These are phyloP conservation scores for Suillus subluteus DNA, from an alignment of 768 basidiomycete species.

Conservation along the genomic window DNA sequence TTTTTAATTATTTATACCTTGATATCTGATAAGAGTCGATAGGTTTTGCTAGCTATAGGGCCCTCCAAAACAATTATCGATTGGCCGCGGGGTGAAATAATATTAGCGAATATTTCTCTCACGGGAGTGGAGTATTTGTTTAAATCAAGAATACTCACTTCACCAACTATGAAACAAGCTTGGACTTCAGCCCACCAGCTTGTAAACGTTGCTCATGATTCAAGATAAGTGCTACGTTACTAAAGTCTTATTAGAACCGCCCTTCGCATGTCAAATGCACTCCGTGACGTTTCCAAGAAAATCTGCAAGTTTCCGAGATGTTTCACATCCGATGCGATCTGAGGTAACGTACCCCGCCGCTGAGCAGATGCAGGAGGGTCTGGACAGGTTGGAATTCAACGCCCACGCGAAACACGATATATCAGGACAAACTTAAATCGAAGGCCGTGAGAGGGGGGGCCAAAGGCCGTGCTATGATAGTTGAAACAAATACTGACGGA, in stretches of 20 bases:
- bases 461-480: background rate
- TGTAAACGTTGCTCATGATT: background rate
- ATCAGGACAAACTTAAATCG: background rate
- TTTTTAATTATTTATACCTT: background rate
- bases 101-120: background rate
- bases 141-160: background rate
- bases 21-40: background rate
- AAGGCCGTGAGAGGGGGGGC: background rate
- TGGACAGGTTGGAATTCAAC: background rate
- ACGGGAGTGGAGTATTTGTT: background rate
- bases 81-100: too few relatives aligned
- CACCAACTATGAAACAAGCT: background rate
- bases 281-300: background rate
- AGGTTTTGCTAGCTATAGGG: background rate
- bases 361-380: background rate
- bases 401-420: background rate
- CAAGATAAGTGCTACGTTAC: background rate
- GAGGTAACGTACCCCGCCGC: background rate
- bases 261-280: slow-evolving; percentile 1
- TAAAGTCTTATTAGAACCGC: background rate
- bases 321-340: slow-evolving; percentile 3
- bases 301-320: slow-evolving; percentile 6
- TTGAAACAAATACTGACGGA: background rate
- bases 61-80: background rate
- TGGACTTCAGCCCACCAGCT: background rate